Base-by-base conservation (phyloP, 2,329 filamentous ascomycete genomes). In the Fusarium bactridioides region DNA sequence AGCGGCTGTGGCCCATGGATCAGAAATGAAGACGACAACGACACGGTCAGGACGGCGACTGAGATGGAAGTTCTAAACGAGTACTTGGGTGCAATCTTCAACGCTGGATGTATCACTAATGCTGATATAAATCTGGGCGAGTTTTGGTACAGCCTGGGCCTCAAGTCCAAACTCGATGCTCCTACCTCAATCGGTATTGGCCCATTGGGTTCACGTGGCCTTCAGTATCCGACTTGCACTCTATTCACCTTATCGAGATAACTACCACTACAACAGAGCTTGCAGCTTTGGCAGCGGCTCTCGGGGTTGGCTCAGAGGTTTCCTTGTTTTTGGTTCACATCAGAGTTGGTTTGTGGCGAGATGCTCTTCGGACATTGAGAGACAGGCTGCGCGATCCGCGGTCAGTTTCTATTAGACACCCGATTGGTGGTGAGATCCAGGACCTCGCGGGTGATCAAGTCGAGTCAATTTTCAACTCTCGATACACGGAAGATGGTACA, bases 161-260 rank as follows among this genome's bases (percentile, higher is more conserved):
- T 45, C 1, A 7, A 45, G 1, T 56, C 54, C 8, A 33, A 27
- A 10, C n/a, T 45, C 10, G 18, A 10, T 21, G 27, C 27, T 16
- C 38, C 38, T 4, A 35, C 10, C 11, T 27, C n/a, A 12, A 19
- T 38, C 3, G 27, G 54, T 1, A 57, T 47, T n/a, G n/a, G n/a
- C n/a, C n/a, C n/a, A n/a, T n/a, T 5, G 29, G 18, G 1, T 47
- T 57, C 4, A 27, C 2, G 13, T 57, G 54, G 54, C 29, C 40
- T 3, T 0, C 2, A 0, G 4, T 7, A 0, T n/a, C n/a, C 16
- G 1, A 13, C 8, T 13, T 57, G 4, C 13, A 5, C 10, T 57
- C 54, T 2, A 25, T 45, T 7, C 10, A 16, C 1, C 54, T 56
- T 0, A 10, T 5, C 7, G 38, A 56, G 10, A 16, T 45, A 1